Evolutionary conservation across 2,329 filamentous ascomycete genomes (phyloP), one percentile per base, ranked within the genome.

Genomic region (Aschersonia sp.): DNA sequence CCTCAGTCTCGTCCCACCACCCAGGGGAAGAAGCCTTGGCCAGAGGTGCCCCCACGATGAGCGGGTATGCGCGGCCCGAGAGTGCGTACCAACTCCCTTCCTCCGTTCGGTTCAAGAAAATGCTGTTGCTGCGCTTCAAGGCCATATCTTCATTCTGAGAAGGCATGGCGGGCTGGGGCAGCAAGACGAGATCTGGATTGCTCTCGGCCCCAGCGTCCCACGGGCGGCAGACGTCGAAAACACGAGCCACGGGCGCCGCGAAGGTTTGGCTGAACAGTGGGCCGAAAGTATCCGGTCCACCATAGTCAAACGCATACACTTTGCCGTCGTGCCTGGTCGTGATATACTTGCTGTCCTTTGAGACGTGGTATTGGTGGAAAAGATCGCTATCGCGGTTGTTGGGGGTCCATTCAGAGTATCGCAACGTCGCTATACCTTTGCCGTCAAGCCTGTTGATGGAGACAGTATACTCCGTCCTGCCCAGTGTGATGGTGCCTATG

Each of bases 11-110:
- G n/a, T 76, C 66, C 60, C 70, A 68, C 63, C 71, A 80, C 31
- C 68, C 68, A 6, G 63, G 58, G 10, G 57, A 64, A 54, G 68
- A 67, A 42, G 71, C 67, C 52, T 64, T 67, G 29, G 68, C 76
- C 2, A 60, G 53, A 0, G 73, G 72, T 0, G 73, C 81, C 47
- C 87, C 78, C 29, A 89, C 83, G 31, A 95, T 87, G 8, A 90
- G 74, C 4, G 92, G 92, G 56, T 96, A 97, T 7, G 80, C 80
- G 41, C 73, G 75, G 49, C 94, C 90, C 1, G 90, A 96, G 66
- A 97, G 75, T 33, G 89, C 92, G 63, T 90, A 98, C 88, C 90
- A 97, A 51, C 85, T 85, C 32, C 89, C 90, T n/a, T 73, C 70
- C 48, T 85, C 78, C 2, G 89, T 96, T 55, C 83, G 83, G 60